Evolutionary conservation across 2,329 filamentous ascomycete genomes (phyloP).

Genomic region (Aspergillus sp.): DNA sequence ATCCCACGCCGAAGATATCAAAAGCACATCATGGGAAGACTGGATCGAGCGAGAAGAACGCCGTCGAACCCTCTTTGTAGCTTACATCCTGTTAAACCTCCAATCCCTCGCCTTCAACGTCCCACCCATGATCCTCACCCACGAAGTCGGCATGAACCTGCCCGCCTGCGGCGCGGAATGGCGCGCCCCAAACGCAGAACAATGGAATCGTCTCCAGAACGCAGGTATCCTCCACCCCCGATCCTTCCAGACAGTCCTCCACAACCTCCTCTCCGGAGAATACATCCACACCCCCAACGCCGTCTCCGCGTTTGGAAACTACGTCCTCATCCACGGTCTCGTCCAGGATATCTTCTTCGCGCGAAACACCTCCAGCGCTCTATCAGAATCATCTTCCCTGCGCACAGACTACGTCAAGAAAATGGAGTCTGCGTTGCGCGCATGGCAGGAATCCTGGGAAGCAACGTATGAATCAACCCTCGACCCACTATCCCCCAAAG

Average conservation of each 20-base stretch:
- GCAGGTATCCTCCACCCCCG: not conserved
- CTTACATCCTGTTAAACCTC: slow-evolving; percentile 14
- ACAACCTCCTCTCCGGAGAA: not conserved
- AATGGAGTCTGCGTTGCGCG: slow-evolving; percentile 6
- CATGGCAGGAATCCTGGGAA: slow-evolving; percentile 18
- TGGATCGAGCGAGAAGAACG: slow-evolving; percentile 10
- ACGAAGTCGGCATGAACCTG: slow-evolving; percentile 7
- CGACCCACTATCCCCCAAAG: slow-evolving; percentile 14
- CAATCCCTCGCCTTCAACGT: slow-evolving; percentile 13
- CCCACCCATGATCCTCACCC: slow-evolving; percentile 9
- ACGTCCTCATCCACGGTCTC: slow-evolving; percentile 64
- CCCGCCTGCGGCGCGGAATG: slow-evolving; percentile 7
- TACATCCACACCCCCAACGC: slow-evolving; percentile 1
- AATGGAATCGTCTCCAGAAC: slow-evolving; percentile 2
- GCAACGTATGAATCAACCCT: slow-evolving; percentile 14
- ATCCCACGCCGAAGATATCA: slow-evolving; percentile 53
- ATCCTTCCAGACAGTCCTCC: slow-evolving; percentile 1
- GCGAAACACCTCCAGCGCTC: slow-evolving; percentile 31
- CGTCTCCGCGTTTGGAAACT: slow-evolving; percentile 54
- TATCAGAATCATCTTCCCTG: not conserved
- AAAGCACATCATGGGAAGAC: slow-evolving; percentile 35
- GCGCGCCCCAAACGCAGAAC: slow-evolving; percentile 3
- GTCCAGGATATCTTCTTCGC: slow-evolving; percentile 67
- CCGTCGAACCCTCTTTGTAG: slow-evolving; percentile 9
- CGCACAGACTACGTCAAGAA: too few species aligned